Conservation (phyloP, 352 stramenopile genomes). For the Pythium biforme region DNA sequence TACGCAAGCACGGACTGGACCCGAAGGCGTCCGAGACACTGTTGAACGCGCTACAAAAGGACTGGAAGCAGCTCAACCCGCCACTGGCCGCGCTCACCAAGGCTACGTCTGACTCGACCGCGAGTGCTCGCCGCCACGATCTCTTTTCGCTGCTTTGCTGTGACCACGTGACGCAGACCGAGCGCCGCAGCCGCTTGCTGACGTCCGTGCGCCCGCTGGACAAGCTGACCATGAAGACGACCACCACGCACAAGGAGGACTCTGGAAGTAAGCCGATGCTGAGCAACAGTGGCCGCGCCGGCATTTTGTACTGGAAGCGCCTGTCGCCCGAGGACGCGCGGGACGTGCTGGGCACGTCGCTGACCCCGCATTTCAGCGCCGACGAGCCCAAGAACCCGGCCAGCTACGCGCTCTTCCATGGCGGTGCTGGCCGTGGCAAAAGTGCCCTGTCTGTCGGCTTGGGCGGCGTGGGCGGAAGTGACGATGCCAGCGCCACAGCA, state of each 20-base stretch:
- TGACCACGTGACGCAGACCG: constrained; percentile 50
- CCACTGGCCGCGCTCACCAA: constrained; percentile 45
- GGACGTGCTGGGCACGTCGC: constrained; percentile 53
- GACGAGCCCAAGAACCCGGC: constrained; percentile 58
- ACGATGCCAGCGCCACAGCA: background rate
- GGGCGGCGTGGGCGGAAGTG: background rate
- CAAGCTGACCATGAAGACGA: constrained; percentile 33
- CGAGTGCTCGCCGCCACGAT: constrained; percentile 43
- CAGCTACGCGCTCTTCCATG: constrained; percentile 49
- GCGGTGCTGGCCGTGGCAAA: background rate
- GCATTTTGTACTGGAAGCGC: constrained; percentile 62
- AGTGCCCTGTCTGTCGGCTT: background rate
- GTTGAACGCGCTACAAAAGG: constrained; percentile 44
- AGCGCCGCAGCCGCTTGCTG: constrained; percentile 68
- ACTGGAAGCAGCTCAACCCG: constrained; percentile 54
- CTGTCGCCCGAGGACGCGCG: constrained; percentile 63
- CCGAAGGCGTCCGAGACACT: constrained; percentile 24
- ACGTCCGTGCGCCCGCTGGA: constrained; percentile 46
- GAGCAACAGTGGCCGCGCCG: constrained; percentile 22
- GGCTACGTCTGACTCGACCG: constrained; percentile 22
- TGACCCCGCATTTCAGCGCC: constrained; percentile 42
- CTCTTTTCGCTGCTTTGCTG: constrained; percentile 67
- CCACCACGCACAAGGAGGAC: background rate
- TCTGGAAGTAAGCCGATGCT: background rate
- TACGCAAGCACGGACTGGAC: constrained; percentile 28